These are phyloP conservation scores for Colletotrichum kahawae DNA, from an alignment of 2,329 filamentous ascomycete species.

Conservation along the genomic window DNA sequence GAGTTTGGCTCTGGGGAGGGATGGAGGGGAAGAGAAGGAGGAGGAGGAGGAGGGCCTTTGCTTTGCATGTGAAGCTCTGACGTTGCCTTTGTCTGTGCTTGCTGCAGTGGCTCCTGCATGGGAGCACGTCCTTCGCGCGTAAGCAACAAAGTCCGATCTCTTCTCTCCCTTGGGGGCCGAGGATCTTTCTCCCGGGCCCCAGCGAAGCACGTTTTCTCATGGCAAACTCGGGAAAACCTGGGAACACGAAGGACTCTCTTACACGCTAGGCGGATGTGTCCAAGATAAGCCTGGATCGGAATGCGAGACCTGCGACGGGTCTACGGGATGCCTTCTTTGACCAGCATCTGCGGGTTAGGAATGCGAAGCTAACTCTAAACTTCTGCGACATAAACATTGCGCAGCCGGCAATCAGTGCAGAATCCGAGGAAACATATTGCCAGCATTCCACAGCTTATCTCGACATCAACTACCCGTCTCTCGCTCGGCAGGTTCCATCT, in stretches of 20 bases:
- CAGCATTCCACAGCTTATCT: background rate
- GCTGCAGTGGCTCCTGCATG: background rate
- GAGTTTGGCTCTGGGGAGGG: background rate
- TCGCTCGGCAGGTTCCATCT: background rate
- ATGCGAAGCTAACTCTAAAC: background rate
- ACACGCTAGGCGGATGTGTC: conserved; percentile 2
- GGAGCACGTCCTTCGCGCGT: conserved; percentile 6
- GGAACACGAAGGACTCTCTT: background rate
- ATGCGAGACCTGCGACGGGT: background rate
- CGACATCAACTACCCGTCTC: background rate
- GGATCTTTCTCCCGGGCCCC: background rate
- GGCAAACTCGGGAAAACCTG: background rate
- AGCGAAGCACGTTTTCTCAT: background rate
- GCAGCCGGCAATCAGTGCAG: background rate
- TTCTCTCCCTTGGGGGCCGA: background rate
- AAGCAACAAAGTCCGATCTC: background rate
- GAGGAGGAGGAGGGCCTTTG: background rate
- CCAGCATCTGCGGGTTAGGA: conserved; percentile 1
- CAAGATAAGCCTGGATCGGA: background rate
- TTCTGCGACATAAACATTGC: background rate
- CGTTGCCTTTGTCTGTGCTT: conserved; percentile 1
- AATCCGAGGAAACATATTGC: background rate
- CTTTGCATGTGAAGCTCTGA: conserved; percentile 13
- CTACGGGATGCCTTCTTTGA: background rate
- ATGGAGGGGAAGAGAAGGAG: background rate